Evolutionary conservation across 352 stramenopile species (phyloP).

Genomic region (Phytophthora constricta): DNA sequence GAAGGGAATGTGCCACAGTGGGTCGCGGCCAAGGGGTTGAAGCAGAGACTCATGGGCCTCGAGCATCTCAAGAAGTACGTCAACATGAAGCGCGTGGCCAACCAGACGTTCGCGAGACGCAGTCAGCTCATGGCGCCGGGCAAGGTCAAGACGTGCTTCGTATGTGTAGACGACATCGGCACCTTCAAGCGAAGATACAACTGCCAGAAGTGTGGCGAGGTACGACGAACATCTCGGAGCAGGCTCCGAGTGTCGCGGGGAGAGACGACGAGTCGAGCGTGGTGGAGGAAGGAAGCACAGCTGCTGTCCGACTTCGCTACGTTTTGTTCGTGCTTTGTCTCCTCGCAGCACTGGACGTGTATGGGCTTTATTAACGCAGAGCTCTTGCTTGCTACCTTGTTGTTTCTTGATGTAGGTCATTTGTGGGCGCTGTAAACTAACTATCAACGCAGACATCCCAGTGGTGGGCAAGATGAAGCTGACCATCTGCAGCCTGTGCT

Average conservation of each 20-base stretch:
- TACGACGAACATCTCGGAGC: slow-evolving; percentile 22
- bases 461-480: slow-evolving; percentile 89
- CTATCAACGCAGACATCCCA: slow-evolving; percentile 81
- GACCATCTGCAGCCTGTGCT: slow-evolving; percentile 84
- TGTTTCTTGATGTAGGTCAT: slow-evolving; percentile 53
- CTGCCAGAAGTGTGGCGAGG: slow-evolving; percentile 86
- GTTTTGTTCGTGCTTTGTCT: slow-evolving; percentile 18
- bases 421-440: slow-evolving; percentile 74
- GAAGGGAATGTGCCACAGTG: slow-evolving; percentile 83
- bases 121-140: slow-evolving; percentile 67
- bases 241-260: background rate
- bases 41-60: slow-evolving; percentile 72
- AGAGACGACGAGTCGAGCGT: background rate
- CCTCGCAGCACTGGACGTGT: background rate
- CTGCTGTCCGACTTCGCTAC: background rate
- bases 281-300: background rate
- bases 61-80: slow-evolving; percentile 85
- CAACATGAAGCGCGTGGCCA: slow-evolving; percentile 79
- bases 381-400: slow-evolving; percentile 15
- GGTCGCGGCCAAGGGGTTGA: slow-evolving; percentile 65
- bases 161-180: slow-evolving; percentile 83
- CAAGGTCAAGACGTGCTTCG: slow-evolving; percentile 83
- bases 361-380: slow-evolving; percentile 23
- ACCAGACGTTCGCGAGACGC: slow-evolving; percentile 72
- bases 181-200: slow-evolving; percentile 84